Base-by-base conservation (phyloP, 208 protist species). In the Wallacemonas collosoma region DNA sequence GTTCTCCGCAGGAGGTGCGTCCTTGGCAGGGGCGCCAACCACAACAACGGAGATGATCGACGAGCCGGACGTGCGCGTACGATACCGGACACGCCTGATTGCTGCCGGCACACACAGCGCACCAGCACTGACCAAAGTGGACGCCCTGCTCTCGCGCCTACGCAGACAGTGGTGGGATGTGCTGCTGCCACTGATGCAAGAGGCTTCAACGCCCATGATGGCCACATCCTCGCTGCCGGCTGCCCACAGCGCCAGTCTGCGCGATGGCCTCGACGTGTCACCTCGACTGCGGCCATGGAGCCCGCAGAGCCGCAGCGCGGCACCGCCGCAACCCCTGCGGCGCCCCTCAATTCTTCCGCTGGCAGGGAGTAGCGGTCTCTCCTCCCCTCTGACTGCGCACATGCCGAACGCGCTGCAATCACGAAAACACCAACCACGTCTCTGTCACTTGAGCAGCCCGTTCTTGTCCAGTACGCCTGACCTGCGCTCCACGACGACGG, bases 11-110 rank as follows among this genome's bases (percentile, higher is more conserved):
- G 7, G 4, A 8, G 48, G 4, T 17, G 8, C 12, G 15, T 39
- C 15, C 48, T 39, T 35, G 15, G 45, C n/a, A 39, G 14, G 6
- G 26, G 7, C 5, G 50, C 62, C 40, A 26, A 61, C n/a, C 9
- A 12, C 51, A 0, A 36, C 9, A 9, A 36, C 47, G 43, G 5
- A 4, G 51, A 26, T 77, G 54, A 9, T 51, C 56, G 36, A 78
- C 1, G 78, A 87, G 71, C 68, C 79, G 2, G 75, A 77, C 1
- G 55, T 80, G 14, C 39, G 81, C 43, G 62, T 82, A 50, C 83
- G 80, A 50, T 80, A 80, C 14, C 71, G 76, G n/a, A 71, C 85
- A 1, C 61, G 65, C 54, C 62, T 83, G 40, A 26, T 65, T 7
- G 36, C 60, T 17, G 60, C 40, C 1, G 60, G 60, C 38, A 48